These are phyloP conservation scores for Pilaira anomala DNA, from an alignment of 192 early-diverging fungal genomes.

Conservation along the genomic window DNA sequence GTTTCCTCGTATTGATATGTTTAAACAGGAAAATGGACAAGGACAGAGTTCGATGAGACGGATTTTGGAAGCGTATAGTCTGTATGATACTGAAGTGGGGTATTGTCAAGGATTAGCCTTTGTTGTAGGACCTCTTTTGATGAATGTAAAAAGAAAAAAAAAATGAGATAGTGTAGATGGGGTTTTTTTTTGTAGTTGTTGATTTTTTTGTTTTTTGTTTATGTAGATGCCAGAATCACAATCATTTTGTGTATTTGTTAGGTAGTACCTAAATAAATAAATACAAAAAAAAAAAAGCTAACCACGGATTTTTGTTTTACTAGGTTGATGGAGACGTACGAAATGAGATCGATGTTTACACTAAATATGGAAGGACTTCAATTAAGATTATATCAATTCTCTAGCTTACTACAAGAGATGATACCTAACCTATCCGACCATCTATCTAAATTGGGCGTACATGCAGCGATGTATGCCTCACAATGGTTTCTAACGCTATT, in stretches of 20 bases:
- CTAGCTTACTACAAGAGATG: constrained; percentile 68
- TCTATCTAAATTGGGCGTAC: constrained; percentile 66
- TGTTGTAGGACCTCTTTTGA: constrained; percentile 85
- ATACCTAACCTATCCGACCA: constrained; percentile 78
- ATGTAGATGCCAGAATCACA: constrained; percentile 87
- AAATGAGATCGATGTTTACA: constrained; percentile 90
- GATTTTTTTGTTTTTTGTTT: neutral
- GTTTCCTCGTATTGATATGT: constrained; percentile 87
- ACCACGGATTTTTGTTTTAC: neutral
- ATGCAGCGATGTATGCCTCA: constrained; percentile 88
- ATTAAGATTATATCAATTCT: constrained; percentile 84
- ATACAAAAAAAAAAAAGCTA: no score
- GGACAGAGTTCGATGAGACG: constrained; percentile 86
- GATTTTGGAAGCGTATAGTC: constrained; percentile 89
- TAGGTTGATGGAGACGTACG: constrained; percentile 87
- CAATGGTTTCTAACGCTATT: constrained; percentile 97
- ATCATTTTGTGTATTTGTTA: constrained; percentile 92
- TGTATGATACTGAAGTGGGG: constrained; percentile 92
- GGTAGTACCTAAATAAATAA: constrained; percentile 35
- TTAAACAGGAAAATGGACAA: constrained; percentile 72
- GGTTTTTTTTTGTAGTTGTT: neutral
- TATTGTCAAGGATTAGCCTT: constrained; percentile 99
- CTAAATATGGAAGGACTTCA: constrained; percentile 94
- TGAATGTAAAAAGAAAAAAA: no score
- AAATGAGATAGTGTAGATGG: no score